Base-by-base conservation (phyloP, 345 rosid species). In the Pugionium cornutum region DNA sequence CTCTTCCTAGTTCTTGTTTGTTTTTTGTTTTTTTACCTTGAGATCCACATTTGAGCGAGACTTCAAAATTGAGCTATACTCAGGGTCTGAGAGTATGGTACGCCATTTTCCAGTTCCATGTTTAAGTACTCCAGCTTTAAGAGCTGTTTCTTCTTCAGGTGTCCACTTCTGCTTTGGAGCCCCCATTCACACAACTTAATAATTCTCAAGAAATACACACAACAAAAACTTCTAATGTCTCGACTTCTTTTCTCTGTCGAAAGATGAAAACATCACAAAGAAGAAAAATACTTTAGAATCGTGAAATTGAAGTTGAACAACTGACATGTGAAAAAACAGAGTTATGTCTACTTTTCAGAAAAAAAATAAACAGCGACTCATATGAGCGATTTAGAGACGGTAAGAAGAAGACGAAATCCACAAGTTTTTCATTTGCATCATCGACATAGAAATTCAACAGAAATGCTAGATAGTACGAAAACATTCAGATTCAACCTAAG, bases 91-190 rank as follows among this genome's bases (percentile, higher is more conserved):
- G 58, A 95, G 97, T 57, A 95, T 95, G 3, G 95, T 77, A 42
- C 99, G 88, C 99, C 99, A 95, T 78, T 95, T 91, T 0, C 99
- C 98, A 9, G 84, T 77, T 56, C 99, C 98, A 33, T 95, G 91
- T 83, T 84, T 89, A 35, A 45, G 36, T 4, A 95, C 96, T 68
- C 98, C 98, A 64, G 94, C 87, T 85, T 83, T 95, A 35, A 95
- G 86, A 58, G 99, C 96, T 26, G 87, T 80, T 82, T 89, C 99
- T 87, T 95, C 99, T 69, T 87, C 94, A 4, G 87, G 76, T 59
- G 96, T 95, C 99, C 99, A 95, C 83, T 89, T 95, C 75, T 89
- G 91, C 82, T 95, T 95, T 36, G 96, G 99, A 51, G 91, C 99
- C 61, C 99, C 97, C 99, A 89, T 95, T 18, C 18, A 46, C 50